Evolutionary conservation across 2,329 filamentous ascomycete genomes (phyloP), one percentile per base, ranked within the genome.

Genomic region (Aspergillus quadrilineatus): DNA sequence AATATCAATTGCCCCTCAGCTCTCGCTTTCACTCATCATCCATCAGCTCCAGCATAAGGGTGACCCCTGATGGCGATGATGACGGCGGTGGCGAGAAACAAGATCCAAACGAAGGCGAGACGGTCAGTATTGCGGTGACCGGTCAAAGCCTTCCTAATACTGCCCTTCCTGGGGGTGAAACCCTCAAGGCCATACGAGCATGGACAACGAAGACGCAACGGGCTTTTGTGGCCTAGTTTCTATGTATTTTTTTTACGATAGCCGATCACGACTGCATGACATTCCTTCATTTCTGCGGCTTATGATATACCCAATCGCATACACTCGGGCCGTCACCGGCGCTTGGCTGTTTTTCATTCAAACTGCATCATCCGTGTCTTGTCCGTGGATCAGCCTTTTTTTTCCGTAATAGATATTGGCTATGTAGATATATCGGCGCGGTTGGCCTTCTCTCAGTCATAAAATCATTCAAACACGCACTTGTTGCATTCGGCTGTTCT

Each of bases 1-100:
- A 92, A 69, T 99, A 99, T 68, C 80, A 84, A 60, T 75, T 87
- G 3, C 85, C 85, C 6, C 75, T 88, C 53, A 83, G 79, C 58
- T 82, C 81, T 4, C 75, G 78, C 14, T 76, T 76, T 42, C 76
- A 80, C 63, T 82, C 78, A n/a, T 80, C 81, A 3, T 66, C 78
- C 68, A 63, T 79, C 58, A 77, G 72, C 54, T 74, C 74, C 39
- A 77, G 69, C 41, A 65, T 77, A 46, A 73, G 69, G 37, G 71
- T 78, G 1, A 61, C 71, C 6, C 76, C 77, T 2, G 66, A 72
- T 52, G 65, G 72, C 37, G 73, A 70, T 37, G 60, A 57, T 44
- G 63, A 65, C 26, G 58, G 61, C 30, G 59, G 59, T 28, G 62
- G 64, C 37, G 56, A 61, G 45, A 53, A 62, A 6, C 58, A 56